These are phyloP conservation scores for Ustanciosporium gigantosporum DNA, from an alignment of 1,284 basidiomycete species.

Conservation along the genomic window DNA sequence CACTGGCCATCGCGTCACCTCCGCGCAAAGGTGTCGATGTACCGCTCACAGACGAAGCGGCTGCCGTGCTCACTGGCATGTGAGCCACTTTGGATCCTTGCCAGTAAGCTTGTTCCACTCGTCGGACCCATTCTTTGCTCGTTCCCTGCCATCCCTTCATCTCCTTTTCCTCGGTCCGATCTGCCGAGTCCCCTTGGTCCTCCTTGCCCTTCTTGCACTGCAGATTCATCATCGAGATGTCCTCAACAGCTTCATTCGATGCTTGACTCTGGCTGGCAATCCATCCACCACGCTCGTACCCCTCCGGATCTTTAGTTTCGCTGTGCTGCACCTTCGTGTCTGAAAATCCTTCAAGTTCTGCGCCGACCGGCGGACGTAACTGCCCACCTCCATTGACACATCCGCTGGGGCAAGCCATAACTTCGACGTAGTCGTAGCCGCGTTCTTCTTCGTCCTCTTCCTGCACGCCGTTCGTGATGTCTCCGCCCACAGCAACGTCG, in stretches of 20 bases:
- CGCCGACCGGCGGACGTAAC: conserved; percentile 51
- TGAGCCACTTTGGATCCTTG: conserved; percentile 37
- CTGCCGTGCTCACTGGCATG: conserved; percentile 29
- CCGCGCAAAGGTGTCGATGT: conserved; percentile 10
- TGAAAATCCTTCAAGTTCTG: background rate
- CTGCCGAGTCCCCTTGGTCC: background rate
- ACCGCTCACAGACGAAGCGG: conserved; percentile 1
- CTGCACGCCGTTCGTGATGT: background rate
- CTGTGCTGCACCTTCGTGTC: background rate
- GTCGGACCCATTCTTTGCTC: conserved; percentile 54
- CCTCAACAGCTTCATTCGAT: background rate
- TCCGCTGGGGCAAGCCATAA: conserved; percentile 98
- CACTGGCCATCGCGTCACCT: conserved; percentile 10
- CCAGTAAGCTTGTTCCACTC: conserved; percentile 58
- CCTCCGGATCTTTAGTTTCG: conserved; percentile 19
- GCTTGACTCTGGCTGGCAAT: conserved; percentile 5
- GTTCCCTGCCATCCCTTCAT: conserved; percentile 58
- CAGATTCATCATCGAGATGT: background rate
- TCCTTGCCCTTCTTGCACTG: background rate
- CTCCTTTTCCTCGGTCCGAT: conserved; percentile 11
- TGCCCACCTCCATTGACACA: conserved; percentile 98
- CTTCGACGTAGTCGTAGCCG: conserved; percentile 92
- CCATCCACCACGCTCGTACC: conserved; percentile 24
- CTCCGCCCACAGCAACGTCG: background rate
- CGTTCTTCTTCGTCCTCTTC: conserved; percentile 62